Evolutionary conservation across 306 rosid genomes (phyloP), one percentile per base, ranked within the genome.

Genomic region (Crotalaria pallida): DNA sequence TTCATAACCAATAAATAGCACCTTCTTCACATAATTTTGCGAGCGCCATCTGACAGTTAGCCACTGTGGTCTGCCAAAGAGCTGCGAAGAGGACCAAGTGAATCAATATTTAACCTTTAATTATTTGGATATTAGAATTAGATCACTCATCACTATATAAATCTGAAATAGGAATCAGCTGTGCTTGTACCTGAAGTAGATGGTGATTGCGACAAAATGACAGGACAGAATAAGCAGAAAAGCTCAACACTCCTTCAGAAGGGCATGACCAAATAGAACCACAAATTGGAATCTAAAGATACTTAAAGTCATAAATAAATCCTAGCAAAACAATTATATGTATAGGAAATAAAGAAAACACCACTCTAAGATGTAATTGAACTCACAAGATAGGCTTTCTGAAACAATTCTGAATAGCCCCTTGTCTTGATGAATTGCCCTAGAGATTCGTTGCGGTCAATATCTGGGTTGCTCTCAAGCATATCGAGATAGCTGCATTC

Each of bases 21-120:
- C 91, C 89, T 85, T 88, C 58, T 74, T 81, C 53, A 94, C 89
- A 50, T 94, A 90, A 31, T 69, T 80, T 13, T 84, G 92, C 0
- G 98, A 94, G 33, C 96, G 88, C 74, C 88, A 69, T 80, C 73
- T 81, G 29, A 90, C 87, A 13, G 98, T 94, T 15, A 90, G 87
- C 98, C 98, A 94, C 40, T 94, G 96, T 48, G 98, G 98, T 56
- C 95, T 90, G 38, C 88, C 92, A 76, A 90, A 84, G 76, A 94
- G 79, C 98, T 94, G 79, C 40, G 76, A 17, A 67, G 53, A 45
- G 53, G 52, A 58, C 13, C 55, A 67, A 72, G 67, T n/a, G 61
- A 67, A 26, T 58, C 41, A 77, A 49, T 4, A 77, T 45, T 4
- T 15, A 29, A 67, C 53, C 19, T 36, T 18, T 34, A 18, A 15